A percentile compares a stretch with the other conserved stretches of the same genome.
phyloP scores from a whole-genome alignment of 306 rosid genomes.

The Argentina anserina region DNA sequence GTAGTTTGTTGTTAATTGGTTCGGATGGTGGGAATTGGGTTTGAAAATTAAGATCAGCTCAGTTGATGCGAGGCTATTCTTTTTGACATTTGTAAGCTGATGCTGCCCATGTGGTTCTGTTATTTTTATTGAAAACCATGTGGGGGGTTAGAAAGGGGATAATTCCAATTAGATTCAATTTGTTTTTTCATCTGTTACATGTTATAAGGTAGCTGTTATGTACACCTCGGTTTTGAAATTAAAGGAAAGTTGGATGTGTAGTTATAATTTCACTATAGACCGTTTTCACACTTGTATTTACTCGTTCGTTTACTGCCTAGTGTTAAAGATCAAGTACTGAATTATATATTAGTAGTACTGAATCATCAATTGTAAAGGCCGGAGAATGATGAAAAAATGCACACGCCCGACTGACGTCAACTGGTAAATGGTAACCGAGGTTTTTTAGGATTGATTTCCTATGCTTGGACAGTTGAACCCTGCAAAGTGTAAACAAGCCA shows the following conservation, averaged over 20 bases:
- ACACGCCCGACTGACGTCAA: too few species aligned
- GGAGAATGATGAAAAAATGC: too few species aligned
- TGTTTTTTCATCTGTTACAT: slow-evolving; percentile 16
- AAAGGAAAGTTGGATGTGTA: neutral
- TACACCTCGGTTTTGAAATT: neutral
- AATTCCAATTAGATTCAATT: slow-evolving; percentile 24
- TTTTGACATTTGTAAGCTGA: slow-evolving; percentile 51
- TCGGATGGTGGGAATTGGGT: slow-evolving; percentile 52
- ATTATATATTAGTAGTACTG: too few species aligned
- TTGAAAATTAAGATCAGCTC: slow-evolving; percentile 44
- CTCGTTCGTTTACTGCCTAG: neutral
- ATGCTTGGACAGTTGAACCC: too few species aligned
- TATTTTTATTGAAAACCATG: slow-evolving; percentile 68
- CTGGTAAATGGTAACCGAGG: too few species aligned
- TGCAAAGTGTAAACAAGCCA: too few species aligned
- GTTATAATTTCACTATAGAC: neutral
- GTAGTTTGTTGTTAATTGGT: slow-evolving; percentile 52
- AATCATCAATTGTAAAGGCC: too few species aligned
- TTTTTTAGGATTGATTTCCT: too few species aligned
- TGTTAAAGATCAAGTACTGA: neutral
- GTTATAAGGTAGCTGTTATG: slow-evolving; percentile 1
- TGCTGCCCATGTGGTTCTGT: slow-evolving; percentile 71
- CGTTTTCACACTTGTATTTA: neutral
- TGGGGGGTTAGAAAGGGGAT: slow-evolving; percentile 48
- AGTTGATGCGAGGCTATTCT: slow-evolving; percentile 62